Evolutionary conservation across 495 filamentous ascomycete genomes (phyloP).

Genomic region (Penicillium lividum): DNA sequence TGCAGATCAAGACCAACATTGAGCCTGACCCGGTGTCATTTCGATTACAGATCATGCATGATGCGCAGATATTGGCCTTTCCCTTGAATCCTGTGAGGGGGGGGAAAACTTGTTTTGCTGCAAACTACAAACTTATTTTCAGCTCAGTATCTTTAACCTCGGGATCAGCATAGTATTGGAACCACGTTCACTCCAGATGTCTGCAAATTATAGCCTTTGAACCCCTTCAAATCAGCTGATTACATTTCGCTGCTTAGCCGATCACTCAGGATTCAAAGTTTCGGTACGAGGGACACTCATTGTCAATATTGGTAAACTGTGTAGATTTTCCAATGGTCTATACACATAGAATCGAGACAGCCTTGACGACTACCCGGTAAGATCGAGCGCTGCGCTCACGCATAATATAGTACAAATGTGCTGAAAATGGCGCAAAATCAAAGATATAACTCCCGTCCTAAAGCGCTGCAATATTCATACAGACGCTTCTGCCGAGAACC

Average conservation of each 20-base stretch:
- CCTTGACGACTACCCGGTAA: neutral
- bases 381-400: neutral
- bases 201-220: no score
- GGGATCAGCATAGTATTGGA: neutral
- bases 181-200: neutral
- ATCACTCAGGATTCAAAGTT: neutral
- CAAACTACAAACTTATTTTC: neutral
- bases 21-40: neutral
- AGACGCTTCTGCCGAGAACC: constrained; percentile 17
- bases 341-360: constrained; percentile 4
- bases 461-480: constrained; percentile 37
- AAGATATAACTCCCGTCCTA: constrained; percentile 35
- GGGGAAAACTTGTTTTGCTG: neutral
- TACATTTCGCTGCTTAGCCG: neutral
- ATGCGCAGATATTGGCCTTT: neutral
- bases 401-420: constrained; percentile 25
- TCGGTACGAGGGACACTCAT: neutral
- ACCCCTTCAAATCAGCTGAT: neutral
- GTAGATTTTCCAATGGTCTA: neutral
- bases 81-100: neutral
- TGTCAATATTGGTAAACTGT: neutral
- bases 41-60: neutral
- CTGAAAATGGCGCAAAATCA: constrained; percentile 16
- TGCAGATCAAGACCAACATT: neutral
- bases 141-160: neutral